Conservation (phyloP, 2,329 filamentous ascomycete genomes). For the Fusarium sp. region DNA sequence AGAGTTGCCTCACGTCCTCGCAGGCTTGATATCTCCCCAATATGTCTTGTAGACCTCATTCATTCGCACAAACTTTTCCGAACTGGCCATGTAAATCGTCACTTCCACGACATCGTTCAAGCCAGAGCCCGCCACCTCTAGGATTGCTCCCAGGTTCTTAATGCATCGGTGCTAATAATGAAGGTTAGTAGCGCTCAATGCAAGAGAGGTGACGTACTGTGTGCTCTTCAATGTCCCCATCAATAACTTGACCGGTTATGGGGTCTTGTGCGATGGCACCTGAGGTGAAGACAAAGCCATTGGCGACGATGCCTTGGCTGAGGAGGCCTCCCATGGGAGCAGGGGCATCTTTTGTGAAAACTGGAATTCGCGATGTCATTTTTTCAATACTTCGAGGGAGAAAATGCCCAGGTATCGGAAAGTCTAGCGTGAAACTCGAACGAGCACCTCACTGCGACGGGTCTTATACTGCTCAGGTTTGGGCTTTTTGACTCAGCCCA, state of each 20-base stretch:
- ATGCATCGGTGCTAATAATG: neutral
- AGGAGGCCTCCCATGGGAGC: neutral
- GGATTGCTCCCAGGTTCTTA: neutral
- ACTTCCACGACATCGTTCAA: neutral
- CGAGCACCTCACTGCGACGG: too few relatives aligned
- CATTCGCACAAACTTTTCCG: neutral
- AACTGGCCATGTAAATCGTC: neutral
- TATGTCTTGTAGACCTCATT: neutral
- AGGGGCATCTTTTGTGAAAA: neutral
- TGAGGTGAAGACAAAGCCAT: neutral
- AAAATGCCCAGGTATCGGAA: too few relatives aligned
- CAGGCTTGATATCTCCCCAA: neutral
- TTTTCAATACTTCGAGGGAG: rapidly evolving
- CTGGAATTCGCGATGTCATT: neutral
- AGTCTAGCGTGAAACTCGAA: too few relatives aligned
- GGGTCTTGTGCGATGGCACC: neutral
- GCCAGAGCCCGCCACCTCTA: neutral
- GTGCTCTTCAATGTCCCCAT: neutral
- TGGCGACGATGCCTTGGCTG: neutral
- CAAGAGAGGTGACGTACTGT: neutral
- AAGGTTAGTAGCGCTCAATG: neutral
- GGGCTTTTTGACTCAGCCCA: neutral
- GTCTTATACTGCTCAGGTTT: neutral
- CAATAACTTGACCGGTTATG: neutral
- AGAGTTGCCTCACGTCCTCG: neutral